Base-by-base conservation (phyloP, 139 green algal genomes). In the Tetraselmis chui region DNA sequence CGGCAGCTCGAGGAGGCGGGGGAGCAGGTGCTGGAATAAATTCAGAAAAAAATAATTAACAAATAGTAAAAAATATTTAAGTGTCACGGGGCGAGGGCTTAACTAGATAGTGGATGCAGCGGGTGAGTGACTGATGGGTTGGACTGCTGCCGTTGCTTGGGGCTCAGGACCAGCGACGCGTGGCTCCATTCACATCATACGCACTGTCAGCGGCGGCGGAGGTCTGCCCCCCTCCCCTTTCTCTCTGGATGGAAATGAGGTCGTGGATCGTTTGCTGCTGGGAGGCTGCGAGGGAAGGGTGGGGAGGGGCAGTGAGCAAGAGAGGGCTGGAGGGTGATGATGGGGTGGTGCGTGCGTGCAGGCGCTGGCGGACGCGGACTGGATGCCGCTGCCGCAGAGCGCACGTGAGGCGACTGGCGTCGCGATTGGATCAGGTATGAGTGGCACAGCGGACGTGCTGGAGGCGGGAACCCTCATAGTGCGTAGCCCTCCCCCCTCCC, bases 351-450 rank as follows among this genome's bases (percentile, higher is more conserved):
- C 31, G 32, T 24, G 30, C 32, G 67, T 83, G 59, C 59, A 86
- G 78, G 86, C 86, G 23, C 80, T 97, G 76, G 67, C 59, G 28
- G 90, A 96, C 82, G 91, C 93, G 23, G 76, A 80, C 26, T 93
- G 89, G 91, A 28, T 84, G 79, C 81, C 84, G 0, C 25, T 74
- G 0, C 88, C 31, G 1, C 23, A 78, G 11, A 76, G 76, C 28
- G 82, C 90, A 23, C 83, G 83, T 18, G 79, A 83, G 24, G 58
- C 79, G 11, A 94, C 90, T 2, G 96, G 95, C 0, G 96, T 98
- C 25, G 87, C 86, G 25, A 93, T 98, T 1, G 96, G 96, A 32
- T 89, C 87, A 0, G 96, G 96, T 81, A 98, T 99, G 91, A 95
- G 93, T 86, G 89, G 85, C 77, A 94, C 92, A 0, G 58, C 83